These are phyloP conservation scores for Hylodesmum podocarpum DNA, from an alignment of 306 rosid genomes.

Conservation along the genomic window DNA sequence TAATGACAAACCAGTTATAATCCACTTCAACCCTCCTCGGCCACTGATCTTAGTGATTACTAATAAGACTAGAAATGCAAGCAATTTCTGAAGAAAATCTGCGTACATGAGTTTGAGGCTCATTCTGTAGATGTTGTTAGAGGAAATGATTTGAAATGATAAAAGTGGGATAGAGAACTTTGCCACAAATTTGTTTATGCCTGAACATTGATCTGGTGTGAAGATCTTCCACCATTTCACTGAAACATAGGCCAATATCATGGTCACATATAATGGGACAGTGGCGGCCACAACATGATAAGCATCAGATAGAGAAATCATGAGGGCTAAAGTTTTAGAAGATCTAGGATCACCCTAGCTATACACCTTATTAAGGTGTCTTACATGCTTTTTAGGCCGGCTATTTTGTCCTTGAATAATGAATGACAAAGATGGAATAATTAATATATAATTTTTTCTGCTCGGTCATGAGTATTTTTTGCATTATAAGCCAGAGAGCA, in stretches of 20 bases:
- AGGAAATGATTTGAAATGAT: conserved; percentile 78
- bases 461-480: too few species aligned
- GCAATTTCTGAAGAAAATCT: conserved; percentile 66
- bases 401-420: conserved; percentile 35
- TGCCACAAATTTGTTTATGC: conserved; percentile 91
- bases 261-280: conserved; percentile 74
- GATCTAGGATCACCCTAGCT: conserved; percentile 29
- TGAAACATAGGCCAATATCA: conserved; percentile 75
- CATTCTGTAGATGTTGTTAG: conserved; percentile 73
- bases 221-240: conserved; percentile 90
- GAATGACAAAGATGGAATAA: conserved; percentile 37
- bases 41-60: conserved; percentile 52
- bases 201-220: conserved; percentile 93
- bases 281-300: conserved; percentile 73
- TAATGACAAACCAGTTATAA: conserved; percentile 76
- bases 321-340: conserved; percentile 34
- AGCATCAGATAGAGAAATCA: conserved; percentile 66
- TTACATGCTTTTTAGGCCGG: conserved; percentile 42
- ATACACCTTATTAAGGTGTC: conserved; percentile 25
- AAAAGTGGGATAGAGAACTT: conserved; percentile 87
- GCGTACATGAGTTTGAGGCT: conserved; percentile 64
- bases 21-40: conserved; percentile 59
- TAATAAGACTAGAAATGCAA: conserved; percentile 49
- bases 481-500: too few species aligned
- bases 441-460: too few species aligned